Evolutionary conservation across 371 early-diverging fungal species (phyloP).

Genomic region (Rhizomucor miehei): DNA sequence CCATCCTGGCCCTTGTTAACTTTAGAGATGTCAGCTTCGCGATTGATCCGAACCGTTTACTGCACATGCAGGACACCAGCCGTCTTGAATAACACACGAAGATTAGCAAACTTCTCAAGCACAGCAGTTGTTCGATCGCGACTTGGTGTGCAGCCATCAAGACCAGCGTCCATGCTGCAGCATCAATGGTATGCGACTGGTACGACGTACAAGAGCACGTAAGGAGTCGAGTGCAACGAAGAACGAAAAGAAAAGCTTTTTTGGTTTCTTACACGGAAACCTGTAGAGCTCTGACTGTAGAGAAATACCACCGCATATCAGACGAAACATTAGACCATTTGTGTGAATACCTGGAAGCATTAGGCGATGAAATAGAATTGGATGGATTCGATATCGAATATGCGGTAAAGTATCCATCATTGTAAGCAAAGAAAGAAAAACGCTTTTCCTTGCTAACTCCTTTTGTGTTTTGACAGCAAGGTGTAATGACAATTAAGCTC

Average conservation of each 20-base stretch:
- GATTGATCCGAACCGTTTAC: too few relatives aligned
- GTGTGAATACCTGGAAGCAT: constrained; percentile 71
- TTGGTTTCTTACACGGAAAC: background rate
- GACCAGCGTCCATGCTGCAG: background rate
- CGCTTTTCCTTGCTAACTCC: background rate
- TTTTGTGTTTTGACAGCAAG: constrained; percentile 44
- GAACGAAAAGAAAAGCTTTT: background rate
- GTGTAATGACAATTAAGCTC: constrained; percentile 88
- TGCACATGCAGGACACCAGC: too few relatives aligned
- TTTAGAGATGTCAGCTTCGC: too few relatives aligned
- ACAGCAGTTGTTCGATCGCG: too few relatives aligned
- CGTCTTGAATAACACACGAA: too few relatives aligned
- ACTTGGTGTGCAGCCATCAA: too few relatives aligned
- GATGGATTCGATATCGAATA: constrained; percentile 84
- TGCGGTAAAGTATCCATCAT: constrained; percentile 54
- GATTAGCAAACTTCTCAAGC: too few relatives aligned
- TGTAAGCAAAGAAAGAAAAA: too few relatives aligned
- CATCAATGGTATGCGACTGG: background rate
- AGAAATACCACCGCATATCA: constrained; percentile 70
- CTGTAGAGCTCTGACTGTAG: constrained; percentile 32
- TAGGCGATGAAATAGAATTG: constrained; percentile 71
- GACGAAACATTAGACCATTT: constrained; percentile 71
- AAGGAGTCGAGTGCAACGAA: background rate
- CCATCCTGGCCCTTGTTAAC: too few relatives aligned
- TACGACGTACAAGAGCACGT: background rate